A percentile compares a stretch with the other conserved stretches of the same genome.
These are phyloP conservation scores for Aspergillus persii DNA, from an alignment of 2,329 filamentous ascomycete genomes.

Conservation along the genomic window DNA sequence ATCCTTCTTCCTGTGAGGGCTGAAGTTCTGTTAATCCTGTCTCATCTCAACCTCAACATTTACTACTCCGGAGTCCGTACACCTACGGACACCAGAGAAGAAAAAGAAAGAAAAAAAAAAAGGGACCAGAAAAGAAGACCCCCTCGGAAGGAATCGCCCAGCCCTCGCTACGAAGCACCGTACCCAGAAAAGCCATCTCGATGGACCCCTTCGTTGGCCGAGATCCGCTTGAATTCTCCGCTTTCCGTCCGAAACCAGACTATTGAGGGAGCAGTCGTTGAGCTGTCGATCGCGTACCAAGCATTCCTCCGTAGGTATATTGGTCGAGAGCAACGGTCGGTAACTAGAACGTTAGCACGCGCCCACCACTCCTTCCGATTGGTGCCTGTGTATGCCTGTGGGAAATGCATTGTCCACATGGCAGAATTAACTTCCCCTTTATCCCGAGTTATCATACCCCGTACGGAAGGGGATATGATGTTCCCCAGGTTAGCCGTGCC, in stretches of 20 bases:
- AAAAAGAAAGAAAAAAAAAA: background rate
- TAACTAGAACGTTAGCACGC: background rate
- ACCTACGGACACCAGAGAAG: too few species aligned
- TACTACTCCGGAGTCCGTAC: too few species aligned
- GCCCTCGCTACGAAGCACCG: background rate
- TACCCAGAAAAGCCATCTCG: background rate
- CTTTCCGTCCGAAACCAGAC: background rate
- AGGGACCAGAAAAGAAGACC: background rate
- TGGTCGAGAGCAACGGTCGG: background rate
- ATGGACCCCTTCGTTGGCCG: background rate
- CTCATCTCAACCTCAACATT: too few species aligned
- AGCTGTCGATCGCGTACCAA: background rate
- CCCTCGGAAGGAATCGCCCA: background rate
- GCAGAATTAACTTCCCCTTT: background rate
- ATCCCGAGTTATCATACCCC: background rate
- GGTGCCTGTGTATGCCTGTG: background rate
- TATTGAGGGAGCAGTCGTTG: background rate
- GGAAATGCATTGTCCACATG: background rate
- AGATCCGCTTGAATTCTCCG: background rate
- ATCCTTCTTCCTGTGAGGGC: background rate
- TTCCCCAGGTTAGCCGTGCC: too few species aligned
- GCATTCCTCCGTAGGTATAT: background rate
- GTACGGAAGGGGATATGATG: too few species aligned
- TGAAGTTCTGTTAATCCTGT: too few species aligned
- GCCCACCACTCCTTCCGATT: background rate